A percentile compares a stretch with the other conserved stretches of the same genome.
Evolutionary conservation across 768 basidiomycete genomes (phyloP).

Genomic region (Podaxis sp.): DNA sequence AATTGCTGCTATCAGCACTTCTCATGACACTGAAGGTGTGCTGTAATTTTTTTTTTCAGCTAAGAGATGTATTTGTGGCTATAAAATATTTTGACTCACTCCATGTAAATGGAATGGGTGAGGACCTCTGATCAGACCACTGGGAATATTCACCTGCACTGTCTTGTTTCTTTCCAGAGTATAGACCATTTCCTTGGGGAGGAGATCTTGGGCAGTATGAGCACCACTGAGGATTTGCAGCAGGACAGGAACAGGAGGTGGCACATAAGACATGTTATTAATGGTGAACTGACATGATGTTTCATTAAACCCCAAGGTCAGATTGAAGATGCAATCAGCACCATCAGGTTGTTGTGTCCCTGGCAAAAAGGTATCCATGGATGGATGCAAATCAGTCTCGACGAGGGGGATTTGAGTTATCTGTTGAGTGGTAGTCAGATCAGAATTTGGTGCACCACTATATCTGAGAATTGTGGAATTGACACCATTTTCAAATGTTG

Average conservation of each 20-base stretch:
- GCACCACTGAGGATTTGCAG: constrained; percentile 61
- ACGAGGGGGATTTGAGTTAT: constrained; percentile 16
- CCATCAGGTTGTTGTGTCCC: constrained; percentile 21
- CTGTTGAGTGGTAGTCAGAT: constrained; percentile 20
- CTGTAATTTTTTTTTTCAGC: constrained; percentile 21
- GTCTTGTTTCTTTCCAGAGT: constrained; percentile 43
- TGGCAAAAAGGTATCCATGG: constrained; percentile 21
- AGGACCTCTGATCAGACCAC: constrained; percentile 36
- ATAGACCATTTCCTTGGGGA: constrained; percentile 50
- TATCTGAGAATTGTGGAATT: constrained; percentile 50
- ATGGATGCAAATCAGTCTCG: constrained; percentile 25
- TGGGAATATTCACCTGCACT: constrained; percentile 32
- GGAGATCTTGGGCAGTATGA: constrained; percentile 41
- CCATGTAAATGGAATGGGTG: constrained; percentile 43
- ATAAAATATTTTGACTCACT: constrained; percentile 17
- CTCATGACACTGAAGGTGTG: constrained; percentile 46
- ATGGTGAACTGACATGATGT: constrained; percentile 13
- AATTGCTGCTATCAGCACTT: constrained; percentile 31
- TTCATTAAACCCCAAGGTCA: constrained; percentile 19
- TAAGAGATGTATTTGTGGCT: neutral
- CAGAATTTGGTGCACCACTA: constrained; percentile 32
- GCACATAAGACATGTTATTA: constrained; percentile 13
- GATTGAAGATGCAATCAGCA: constrained; percentile 23
- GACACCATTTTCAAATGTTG: constrained; percentile 27
- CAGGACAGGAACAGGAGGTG: constrained; percentile 47